Conservation (phyloP, 768 basidiomycete genomes). For the Phanerodontia chrysosporium region DNA sequence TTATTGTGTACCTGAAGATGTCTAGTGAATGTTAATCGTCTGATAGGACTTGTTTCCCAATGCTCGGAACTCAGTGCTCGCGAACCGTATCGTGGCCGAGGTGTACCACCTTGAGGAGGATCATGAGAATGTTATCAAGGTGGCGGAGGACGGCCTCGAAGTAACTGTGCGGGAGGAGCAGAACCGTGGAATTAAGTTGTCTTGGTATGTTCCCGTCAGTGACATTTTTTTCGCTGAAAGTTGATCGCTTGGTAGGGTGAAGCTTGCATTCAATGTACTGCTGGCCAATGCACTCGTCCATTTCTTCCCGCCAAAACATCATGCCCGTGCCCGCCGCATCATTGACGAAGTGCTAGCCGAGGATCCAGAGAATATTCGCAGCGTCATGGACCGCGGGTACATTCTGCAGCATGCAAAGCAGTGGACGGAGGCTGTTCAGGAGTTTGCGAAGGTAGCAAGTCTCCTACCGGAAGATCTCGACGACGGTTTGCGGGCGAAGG, state of each 20-base stretch:
- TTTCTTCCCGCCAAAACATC: constrained; percentile 86
- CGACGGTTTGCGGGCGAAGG: constrained; percentile 58
- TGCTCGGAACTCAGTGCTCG: constrained; percentile 56
- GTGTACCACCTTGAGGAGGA: constrained; percentile 68
- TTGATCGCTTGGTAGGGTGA: constrained; percentile 40
- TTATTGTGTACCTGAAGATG: background rate
- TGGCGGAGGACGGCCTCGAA: constrained; percentile 66
- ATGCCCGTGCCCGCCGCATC: constrained; percentile 68
- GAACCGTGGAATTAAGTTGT: constrained; percentile 52
- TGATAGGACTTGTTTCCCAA: constrained; percentile 50
- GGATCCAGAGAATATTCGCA: constrained; percentile 58
- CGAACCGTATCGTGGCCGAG: constrained; percentile 59
- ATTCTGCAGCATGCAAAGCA: constrained; percentile 58
- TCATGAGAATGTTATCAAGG: constrained; percentile 66
- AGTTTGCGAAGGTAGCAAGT: constrained; percentile 58
- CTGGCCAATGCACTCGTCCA: constrained; percentile 80
- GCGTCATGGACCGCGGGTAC: constrained; percentile 73
- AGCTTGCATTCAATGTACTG: constrained; percentile 63
- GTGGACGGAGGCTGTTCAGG: constrained; percentile 62
- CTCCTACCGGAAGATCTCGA: constrained; percentile 42
- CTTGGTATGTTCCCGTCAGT: constrained; percentile 34
- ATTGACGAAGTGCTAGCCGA: constrained; percentile 66
- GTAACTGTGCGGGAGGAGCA: constrained; percentile 49
- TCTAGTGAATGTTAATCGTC: background rate
- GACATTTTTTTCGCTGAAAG: background rate